These are phyloP conservation scores for Boechera divaricarpa DNA, from an alignment of 345 rosid species.

Conservation along the genomic window DNA sequence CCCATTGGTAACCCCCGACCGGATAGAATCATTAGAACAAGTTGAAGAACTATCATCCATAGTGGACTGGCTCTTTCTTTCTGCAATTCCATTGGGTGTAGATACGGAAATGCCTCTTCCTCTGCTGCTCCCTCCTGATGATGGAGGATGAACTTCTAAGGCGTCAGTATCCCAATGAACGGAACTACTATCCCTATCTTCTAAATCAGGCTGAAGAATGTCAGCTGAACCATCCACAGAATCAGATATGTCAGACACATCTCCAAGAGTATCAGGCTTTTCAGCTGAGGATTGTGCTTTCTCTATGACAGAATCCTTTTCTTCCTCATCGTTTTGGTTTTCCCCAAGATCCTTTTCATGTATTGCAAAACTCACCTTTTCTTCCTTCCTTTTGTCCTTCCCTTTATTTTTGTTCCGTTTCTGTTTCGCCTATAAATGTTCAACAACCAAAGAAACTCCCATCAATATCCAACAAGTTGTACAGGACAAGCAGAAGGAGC, in stretches of 20 bases:
- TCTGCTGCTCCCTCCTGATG: conserved; percentile 65
- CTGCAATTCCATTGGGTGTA: conserved; percentile 64
- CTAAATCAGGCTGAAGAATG: conserved; percentile 73
- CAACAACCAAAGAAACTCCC: conserved; percentile 30
- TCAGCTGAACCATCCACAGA: conserved; percentile 71
- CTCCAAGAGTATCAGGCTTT: conserved; percentile 70
- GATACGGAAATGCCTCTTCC: conserved; percentile 56
- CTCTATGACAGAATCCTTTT: conserved; percentile 51
- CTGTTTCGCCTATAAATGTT: conserved; percentile 69
- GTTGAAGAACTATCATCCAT: conserved; percentile 98
- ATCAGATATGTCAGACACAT: conserved; percentile 83
- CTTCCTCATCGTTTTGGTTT: conserved; percentile 50
- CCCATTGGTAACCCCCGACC: conserved; percentile 69
- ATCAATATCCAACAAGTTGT: conserved; percentile 33
- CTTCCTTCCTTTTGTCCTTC: conserved; percentile 82
- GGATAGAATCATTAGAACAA: conserved; percentile 90
- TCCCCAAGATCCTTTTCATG: conserved; percentile 57
- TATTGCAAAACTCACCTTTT: conserved; percentile 47
- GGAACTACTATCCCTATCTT: conserved; percentile 80
- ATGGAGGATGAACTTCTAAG: conserved; percentile 69
- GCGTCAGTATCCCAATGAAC: conserved; percentile 85
- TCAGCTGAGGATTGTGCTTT: conserved; percentile 57
- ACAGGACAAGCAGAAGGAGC: conserved; percentile 8
- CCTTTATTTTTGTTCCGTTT: conserved; percentile 83
- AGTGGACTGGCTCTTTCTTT: conserved; percentile 59